A percentile compares a stretch with the other conserved stretches of the same genome.
Evolutionary conservation across 1,284 basidiomycete species (phyloP).

Genomic region (Naganishia albida): DNA sequence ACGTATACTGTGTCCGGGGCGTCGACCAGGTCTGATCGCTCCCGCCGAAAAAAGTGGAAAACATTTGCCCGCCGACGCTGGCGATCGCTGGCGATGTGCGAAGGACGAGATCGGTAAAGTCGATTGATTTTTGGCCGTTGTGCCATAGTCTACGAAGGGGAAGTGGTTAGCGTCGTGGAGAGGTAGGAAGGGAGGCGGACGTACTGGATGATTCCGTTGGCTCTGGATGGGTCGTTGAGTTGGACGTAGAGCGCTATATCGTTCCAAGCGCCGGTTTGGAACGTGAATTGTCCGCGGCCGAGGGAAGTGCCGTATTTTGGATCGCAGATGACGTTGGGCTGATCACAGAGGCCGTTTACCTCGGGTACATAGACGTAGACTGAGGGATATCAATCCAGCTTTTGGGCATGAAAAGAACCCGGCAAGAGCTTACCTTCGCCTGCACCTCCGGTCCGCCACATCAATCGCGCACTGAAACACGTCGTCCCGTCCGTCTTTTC

Average conservation of each 20-base stretch:
- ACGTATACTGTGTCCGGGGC: conserved; percentile 48
- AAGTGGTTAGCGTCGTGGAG: not conserved
- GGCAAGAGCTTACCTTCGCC: conserved; percentile 43
- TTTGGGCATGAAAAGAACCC: not conserved
- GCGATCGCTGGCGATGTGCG: conserved; percentile 42
- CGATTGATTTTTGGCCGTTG: conserved; percentile 48
- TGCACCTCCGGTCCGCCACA: conserved; percentile 50
- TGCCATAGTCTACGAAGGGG: conserved; percentile 44
- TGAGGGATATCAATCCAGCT: conserved; percentile 30
- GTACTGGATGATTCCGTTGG: conserved; percentile 45
- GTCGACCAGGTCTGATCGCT: conserved; percentile 49
- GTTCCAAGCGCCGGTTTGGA: conserved; percentile 46
- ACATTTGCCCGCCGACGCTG: conserved; percentile 47
- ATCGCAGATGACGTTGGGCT: conserved; percentile 48
- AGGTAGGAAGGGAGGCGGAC: conserved; percentile 7
- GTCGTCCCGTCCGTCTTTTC: conserved; percentile 47
- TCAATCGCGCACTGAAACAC: conserved; percentile 54
- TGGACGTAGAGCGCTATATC: conserved; percentile 48
- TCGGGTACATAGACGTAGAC: conserved; percentile 55
- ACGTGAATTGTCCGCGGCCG: conserved; percentile 48
- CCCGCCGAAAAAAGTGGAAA: conserved; percentile 53
- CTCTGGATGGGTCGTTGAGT: conserved; percentile 46
- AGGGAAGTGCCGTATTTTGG: conserved; percentile 53
- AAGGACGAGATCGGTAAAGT: conserved; percentile 48
- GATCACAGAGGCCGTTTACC: conserved; percentile 42